Percentiles rank a stretch among this genome's conserved stretches.
Evolutionary conservation across 768 basidiomycete species (phyloP).

Genomic region (Suillus placidus): DNA sequence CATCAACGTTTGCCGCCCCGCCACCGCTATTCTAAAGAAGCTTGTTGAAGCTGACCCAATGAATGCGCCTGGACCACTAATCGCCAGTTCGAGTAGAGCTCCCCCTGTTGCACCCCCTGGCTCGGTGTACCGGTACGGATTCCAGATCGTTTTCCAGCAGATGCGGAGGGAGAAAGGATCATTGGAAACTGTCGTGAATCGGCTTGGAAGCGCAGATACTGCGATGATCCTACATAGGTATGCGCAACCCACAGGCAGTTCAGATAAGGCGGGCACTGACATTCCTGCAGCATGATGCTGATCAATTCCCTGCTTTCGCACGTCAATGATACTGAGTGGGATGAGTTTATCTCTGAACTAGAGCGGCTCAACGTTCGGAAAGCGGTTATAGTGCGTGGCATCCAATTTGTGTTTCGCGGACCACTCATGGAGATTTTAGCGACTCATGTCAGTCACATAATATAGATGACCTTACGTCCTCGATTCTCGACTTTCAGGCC

Average conservation of each 20-base stretch:
- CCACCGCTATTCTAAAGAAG: slow-evolving; percentile 86
- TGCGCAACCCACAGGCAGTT: slow-evolving; percentile 12
- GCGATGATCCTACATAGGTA: slow-evolving; percentile 85
- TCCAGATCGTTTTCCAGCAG: slow-evolving; percentile 78
- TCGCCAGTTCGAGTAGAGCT: slow-evolving; percentile 61
- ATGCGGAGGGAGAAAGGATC: slow-evolving; percentile 73
- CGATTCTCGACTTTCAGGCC: slow-evolving; percentile 86
- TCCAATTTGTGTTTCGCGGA: slow-evolving; percentile 4
- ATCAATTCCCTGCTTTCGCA: slow-evolving; percentile 85
- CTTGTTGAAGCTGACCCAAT: slow-evolving; percentile 85
- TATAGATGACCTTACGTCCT: slow-evolving; percentile 79
- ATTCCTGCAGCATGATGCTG: slow-evolving; percentile 71
- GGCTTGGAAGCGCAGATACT: slow-evolving; percentile 80
- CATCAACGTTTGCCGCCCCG: slow-evolving; percentile 91
- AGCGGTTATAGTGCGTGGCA: slow-evolving; percentile 71
- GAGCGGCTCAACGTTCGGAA: slow-evolving; percentile 79
- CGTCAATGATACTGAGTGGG: slow-evolving; percentile 77
- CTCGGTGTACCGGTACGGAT: slow-evolving; percentile 85
- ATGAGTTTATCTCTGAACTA: slow-evolving; percentile 73
- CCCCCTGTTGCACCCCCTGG: slow-evolving; percentile 58
- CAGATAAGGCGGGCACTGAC: neutral
- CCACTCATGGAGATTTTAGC: slow-evolving; percentile 43
- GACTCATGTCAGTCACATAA: slow-evolving; percentile 83
- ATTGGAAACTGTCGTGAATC: slow-evolving; percentile 79
- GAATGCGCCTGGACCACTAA: slow-evolving; percentile 58